A percentile compares a stretch with the other conserved stretches of the same genome.
phyloP scores from a whole-genome alignment of 345 rosid species.

The Crucihimalaya himalaica region DNA sequence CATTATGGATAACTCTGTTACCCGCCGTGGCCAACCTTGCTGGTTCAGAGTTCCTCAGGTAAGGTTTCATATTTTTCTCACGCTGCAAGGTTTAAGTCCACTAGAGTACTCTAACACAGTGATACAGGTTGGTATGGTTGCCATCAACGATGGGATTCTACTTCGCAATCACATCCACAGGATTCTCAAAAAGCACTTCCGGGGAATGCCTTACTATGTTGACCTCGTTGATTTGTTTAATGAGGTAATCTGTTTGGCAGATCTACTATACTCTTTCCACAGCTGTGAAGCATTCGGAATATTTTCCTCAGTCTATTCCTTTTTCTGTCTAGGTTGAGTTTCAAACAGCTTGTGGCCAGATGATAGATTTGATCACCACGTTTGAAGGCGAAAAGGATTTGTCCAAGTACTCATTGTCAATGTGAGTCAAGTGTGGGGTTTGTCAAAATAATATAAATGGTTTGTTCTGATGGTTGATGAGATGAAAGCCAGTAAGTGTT shows the following conservation, averaged over 20 bases:
- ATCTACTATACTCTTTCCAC: background rate
- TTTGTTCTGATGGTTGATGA: conserved; percentile 13
- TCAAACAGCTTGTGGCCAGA: conserved; percentile 75
- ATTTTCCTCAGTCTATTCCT: background rate
- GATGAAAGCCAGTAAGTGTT: background rate
- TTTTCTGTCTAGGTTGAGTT: conserved; percentile 62
- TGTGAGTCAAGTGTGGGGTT: conserved; percentile 51
- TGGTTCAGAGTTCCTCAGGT: conserved; percentile 86
- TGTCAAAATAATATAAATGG: background rate
- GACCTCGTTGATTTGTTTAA: conserved; percentile 67
- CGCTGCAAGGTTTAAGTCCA: background rate
- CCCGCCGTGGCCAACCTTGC: conserved; percentile 86
- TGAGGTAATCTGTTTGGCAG: conserved; percentile 44
- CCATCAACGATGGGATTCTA: conserved; percentile 60
- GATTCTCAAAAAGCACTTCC: conserved; percentile 61
- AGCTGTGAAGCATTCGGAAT: conserved; percentile 1
- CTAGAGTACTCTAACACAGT: conserved; percentile 8
- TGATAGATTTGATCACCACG: conserved; percentile 81
- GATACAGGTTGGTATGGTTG: conserved; percentile 76
- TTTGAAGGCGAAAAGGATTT: conserved; percentile 72
- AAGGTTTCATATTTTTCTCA: background rate
- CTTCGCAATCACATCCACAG: conserved; percentile 69
- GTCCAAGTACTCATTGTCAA: conserved; percentile 60
- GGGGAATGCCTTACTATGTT: conserved; percentile 55
- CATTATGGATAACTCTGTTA: conserved; percentile 80